Evolutionary conservation across 768 basidiomycete species (phyloP), one percentile per base, ranked within the genome.

Genomic region (Sporobolomyces phaffii): DNA sequence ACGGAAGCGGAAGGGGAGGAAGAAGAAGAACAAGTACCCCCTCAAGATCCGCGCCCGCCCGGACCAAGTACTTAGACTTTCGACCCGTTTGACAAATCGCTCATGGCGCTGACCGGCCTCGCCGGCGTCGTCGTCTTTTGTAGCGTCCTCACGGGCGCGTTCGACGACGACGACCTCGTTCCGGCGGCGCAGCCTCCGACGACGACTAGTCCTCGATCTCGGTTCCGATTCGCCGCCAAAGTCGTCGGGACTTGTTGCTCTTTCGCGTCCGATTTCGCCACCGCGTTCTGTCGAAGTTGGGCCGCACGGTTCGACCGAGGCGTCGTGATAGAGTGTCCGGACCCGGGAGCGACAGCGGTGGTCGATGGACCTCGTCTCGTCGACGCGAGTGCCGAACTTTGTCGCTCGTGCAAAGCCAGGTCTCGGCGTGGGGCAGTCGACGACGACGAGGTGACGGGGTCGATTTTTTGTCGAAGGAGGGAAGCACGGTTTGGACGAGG

Each of bases 401-500:
- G n/a, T n/a, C n/a, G n/a, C n/a, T n/a, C n/a, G n/a, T n/a, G n/a
- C n/a, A n/a, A n/a, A n/a, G n/a, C n/a, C n/a, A n/a, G n/a, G n/a
- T 41, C 20, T 41, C 11, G 40, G 40, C 40, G 40, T 11, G 11
- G 10, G 20, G 10, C 11, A 20, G 40, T 20, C 10, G 8, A n/a
- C 47, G 36, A 33, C 48, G 38, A n/a, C 28, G 34, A 20, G 3
- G 13, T 54, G 38, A 17, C 17, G 38, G 38, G 17, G 10, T 38
- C 38, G 10, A 9, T 17, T 38, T 38, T 45, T 22, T 45, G 53
- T 14, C 62, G 62, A 13, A 64, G 54, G 47, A 64, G 53, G n/a
- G 47, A n/a, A 14, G 62, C 43, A 24, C 54, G 53, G 31, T 57
- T 64, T 17, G 49, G 38, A n/a, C 54, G 62, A 17, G 62, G 62